phyloP scores from a whole-genome alignment of 768 basidiomycete species.

The Tricholoma saponaceum region DNA sequence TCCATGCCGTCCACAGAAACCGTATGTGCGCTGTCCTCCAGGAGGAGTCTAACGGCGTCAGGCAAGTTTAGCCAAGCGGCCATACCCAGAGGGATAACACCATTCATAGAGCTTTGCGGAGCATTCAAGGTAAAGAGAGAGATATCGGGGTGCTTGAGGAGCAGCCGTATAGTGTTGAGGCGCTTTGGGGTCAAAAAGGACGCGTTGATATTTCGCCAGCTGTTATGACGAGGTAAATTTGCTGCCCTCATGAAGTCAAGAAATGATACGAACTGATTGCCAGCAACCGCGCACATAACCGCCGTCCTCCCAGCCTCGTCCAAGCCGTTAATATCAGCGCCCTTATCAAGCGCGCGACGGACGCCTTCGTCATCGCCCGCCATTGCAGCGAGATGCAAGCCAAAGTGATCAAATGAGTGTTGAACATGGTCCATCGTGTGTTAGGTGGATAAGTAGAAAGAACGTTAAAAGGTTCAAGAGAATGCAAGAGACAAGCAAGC shows the following conservation, averaged over 20 bases:
- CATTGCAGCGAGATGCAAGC: slow-evolving; percentile 52
- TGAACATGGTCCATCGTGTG: slow-evolving; percentile 20
- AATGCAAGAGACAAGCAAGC: slow-evolving; percentile 1
- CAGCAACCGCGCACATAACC: slow-evolving; percentile 67
- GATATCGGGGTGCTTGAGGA: slow-evolving; percentile 52
- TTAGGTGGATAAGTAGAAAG: background rate
- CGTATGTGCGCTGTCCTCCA: slow-evolving; percentile 55
- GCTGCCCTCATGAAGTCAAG: background rate
- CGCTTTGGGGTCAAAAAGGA: slow-evolving; percentile 57
- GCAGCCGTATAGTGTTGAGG: slow-evolving; percentile 50
- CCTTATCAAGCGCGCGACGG: slow-evolving; percentile 46
- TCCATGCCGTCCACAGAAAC: slow-evolving; percentile 76
- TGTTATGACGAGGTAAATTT: slow-evolving; percentile 20
- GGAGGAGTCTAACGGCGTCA: slow-evolving; percentile 54
- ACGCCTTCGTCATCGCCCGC: slow-evolving; percentile 54
- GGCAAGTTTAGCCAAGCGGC: slow-evolving; percentile 74
- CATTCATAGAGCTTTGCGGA: slow-evolving; percentile 64
- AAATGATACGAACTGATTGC: slow-evolving; percentile 52
- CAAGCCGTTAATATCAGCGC: slow-evolving; percentile 66
- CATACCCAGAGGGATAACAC: slow-evolving; percentile 74
- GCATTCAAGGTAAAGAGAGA: slow-evolving; percentile 71
- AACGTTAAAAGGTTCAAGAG: background rate
- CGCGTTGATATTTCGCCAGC: slow-evolving; percentile 69
- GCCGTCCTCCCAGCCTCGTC: slow-evolving; percentile 59
- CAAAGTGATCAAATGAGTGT: slow-evolving; percentile 32